Evolutionary conservation across 2,329 filamentous ascomycete species (phyloP), one percentile per base, ranked within the genome.

Genomic region (Penicillium sp.): DNA sequence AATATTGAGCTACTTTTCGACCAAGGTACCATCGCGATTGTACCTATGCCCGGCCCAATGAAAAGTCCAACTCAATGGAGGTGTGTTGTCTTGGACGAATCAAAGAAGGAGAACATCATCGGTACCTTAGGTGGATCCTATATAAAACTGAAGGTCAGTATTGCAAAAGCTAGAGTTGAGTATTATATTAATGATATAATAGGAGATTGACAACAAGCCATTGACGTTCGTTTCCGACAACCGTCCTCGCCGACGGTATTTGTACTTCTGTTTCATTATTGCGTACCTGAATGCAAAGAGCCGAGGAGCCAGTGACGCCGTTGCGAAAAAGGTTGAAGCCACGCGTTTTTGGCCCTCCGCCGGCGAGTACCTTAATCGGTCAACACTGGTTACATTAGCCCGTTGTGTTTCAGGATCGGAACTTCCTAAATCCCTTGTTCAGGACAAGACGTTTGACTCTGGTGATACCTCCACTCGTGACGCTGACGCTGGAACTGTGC

Each of bases 221-320:
- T 46, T 65, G 29, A 43, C 27, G 5, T 64, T 65, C 43, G 34
- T 56, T 19, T 51, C 48, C 16, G 40, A 62, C 1, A 56, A 59
- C 27, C 51, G 60, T n/a, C 63, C 61, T 29, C 51, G 56, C 16
- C 49, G 47, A 13, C 48, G 60, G 39, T 64, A 60, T 41, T 56
- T 65, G 9, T 65, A 63, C 46, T 63, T 63, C 36, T 40, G 60
- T 11, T 65, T 60, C 45, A 32, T 65, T 2, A 53, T 63, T 38
- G 60, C 60, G 4, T 64, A 63, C 40, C 27, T 44, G 2, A 19
- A 44, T 30, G 29, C 42, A 23, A 44, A 44, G 42, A 44, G 29
- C 16, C 42, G 42, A 23, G 42, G 42, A 19, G 42, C 42, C 11
- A 32, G 7, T 44, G 29, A 44, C 16, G 42, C 42, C 42, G 42